Conservation (phyloP, 106 monocot species). For the Allium sativum region DNA sequence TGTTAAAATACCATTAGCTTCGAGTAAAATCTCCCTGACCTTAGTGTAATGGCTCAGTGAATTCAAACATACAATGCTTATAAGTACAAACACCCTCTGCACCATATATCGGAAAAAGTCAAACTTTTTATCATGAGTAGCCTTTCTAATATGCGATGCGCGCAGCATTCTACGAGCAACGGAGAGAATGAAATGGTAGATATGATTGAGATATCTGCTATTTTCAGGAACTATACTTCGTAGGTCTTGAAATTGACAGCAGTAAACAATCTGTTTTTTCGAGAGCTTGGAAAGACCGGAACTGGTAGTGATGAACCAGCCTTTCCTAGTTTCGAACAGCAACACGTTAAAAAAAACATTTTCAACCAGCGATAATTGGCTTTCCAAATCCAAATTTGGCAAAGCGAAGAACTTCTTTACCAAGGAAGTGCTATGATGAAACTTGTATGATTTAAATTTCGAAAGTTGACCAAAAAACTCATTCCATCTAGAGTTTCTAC, state of each 20-base stretch:
- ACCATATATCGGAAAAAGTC: background rate
- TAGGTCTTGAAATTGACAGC: background rate
- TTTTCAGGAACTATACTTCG: background rate
- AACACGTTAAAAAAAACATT: background rate
- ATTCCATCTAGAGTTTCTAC: background rate
- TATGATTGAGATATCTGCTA: background rate
- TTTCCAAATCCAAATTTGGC: background rate
- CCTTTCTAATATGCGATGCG: background rate
- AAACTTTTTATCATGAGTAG: background rate
- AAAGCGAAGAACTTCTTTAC: background rate
- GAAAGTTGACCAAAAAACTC: background rate
- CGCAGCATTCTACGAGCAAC: background rate
- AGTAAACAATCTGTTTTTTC: background rate
- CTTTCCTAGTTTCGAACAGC: background rate
- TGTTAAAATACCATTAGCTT: background rate
- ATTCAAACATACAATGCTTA: conserved; percentile 1
- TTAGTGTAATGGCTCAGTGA: background rate
- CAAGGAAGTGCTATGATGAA: background rate
- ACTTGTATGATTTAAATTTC: background rate
- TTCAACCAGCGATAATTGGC: conserved; percentile 2
- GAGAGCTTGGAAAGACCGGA: background rate
- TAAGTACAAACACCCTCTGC: background rate
- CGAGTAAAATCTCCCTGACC: background rate
- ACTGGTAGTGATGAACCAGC: background rate
- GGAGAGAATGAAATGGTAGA: background rate